Evolutionary conservation across 164 flowering plant species (phyloP).

Genomic region (Litsea cubeba): DNA sequence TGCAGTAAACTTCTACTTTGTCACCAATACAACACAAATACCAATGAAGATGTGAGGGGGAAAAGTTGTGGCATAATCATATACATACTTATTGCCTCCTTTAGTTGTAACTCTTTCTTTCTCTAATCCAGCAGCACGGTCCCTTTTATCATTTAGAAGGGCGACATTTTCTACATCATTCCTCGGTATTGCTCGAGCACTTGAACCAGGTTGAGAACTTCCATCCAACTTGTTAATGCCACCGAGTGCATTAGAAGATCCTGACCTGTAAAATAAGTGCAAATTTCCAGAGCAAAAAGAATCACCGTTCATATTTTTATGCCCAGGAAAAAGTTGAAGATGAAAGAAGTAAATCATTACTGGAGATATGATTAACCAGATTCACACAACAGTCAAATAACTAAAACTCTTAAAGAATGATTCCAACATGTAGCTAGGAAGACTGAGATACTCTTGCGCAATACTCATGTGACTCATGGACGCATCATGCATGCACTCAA

Average conservation of each 20-base stretch:
- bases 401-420: neutral
- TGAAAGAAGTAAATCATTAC: neutral
- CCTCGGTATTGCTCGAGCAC: conserved; percentile 33
- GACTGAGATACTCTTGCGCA: too few species aligned
- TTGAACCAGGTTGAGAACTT: conserved; percentile 32
- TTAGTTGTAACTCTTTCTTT: conserved; percentile 44
- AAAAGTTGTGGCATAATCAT: neutral
- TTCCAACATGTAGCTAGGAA: too few species aligned
- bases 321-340: neutral
- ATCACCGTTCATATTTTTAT: neutral
- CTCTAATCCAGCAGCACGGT: conserved; percentile 30
- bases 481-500: too few species aligned
- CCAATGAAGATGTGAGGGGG: too few species aligned
- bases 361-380: neutral
- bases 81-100: conserved; percentile 28
- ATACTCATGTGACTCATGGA: too few species aligned
- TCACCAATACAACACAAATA: too few species aligned
- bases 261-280: conserved; percentile 39
- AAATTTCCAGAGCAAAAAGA: conserved; percentile 2
- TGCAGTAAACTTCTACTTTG: too few species aligned
- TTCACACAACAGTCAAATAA: neutral
- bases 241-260: conserved; percentile 35
- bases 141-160: conserved; percentile 35
- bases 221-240: conserved; percentile 49
- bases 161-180: conserved; percentile 48